Base-by-base conservation (phyloP, 768 basidiomycete genomes). In the Amanita muscaria region DNA sequence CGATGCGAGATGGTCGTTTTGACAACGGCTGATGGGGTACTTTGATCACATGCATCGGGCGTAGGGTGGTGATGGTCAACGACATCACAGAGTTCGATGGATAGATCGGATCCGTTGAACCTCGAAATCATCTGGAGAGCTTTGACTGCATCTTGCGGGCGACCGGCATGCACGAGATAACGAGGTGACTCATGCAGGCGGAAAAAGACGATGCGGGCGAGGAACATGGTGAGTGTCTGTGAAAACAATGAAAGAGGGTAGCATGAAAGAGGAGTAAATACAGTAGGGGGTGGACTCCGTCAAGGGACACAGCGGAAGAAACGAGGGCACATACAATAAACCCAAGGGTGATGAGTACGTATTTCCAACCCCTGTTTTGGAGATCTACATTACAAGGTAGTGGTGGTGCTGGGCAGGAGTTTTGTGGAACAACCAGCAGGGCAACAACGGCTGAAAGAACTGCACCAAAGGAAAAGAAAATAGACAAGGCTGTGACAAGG, bases 381-480 rank as follows among this genome's bases (percentile, higher is more conserved):
- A 61, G 61, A 3, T 69, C 69, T 9, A 84, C 74, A 53, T 85
- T 76, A 61, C 92, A 96, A 0, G 70, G 61, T 40, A 61, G 56
- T 3, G 60, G 56, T 33, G 62, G 55, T 18, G 60, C 56, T n/a
- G 68, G 65, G 53, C 87, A 89, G 0, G 87, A 87, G 52, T 76
- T 72, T 12, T 70, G 65, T 1, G 96, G 96, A 27, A 99, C 75
- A 42, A 92, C 72, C 38, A 83, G 42, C 25, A 93, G 74, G 29
- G 80, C 89, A 27, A 93, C 77, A 8, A 90, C 58, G 0, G 92
- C 89, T 1, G 90, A 70, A 4, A 96, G 60, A 33, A 98, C 88
- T 0, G 93, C 82, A 36, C 94, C 94, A 30, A 96, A 64, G 5
- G 90, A 92, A 70, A 97, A 97, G 69, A 97, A 98, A n/a, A 92